Base-by-base conservation (phyloP, 495 filamentous ascomycete species). In the Beverwykella pulmonaria region DNA sequence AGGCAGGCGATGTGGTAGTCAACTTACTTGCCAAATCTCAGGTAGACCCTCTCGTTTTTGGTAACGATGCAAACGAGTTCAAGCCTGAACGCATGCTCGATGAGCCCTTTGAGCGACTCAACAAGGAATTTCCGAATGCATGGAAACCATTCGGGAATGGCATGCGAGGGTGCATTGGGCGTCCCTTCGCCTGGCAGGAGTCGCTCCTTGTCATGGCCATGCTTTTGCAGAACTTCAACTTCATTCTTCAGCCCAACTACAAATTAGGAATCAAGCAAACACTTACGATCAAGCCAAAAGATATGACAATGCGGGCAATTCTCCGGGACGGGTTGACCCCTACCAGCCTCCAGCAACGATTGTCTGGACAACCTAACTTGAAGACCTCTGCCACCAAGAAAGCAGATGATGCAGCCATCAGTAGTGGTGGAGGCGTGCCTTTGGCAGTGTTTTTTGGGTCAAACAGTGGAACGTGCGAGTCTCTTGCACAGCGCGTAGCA, bases 381-480 rank as follows among this genome's bases (percentile, higher is more conserved):
- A 53, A 25, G 7, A 20, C 26, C 15, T 53, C 2, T 1, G 10
- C n/a, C 23, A 23, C 14, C 4, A 23, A 44, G 27, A 55, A 57
- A 20, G 23, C 27, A 14, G 32, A 20, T 12, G 25, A 57, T 44
- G 9, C 39, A 20, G 15, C 19, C 5, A 14, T 1, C 5, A 10
- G 49, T 29, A 30, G 56, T 23, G 72, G 59, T 1, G 65, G 62
- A n/a, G 70, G 76, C 8, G 81, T 79, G 59, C 79, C 75, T 0
- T 81, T 91, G 73, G 83, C 81, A 36, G 84, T 91, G 17, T 81
- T 86, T 39, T 90, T 85, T 62, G 88, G 88, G 20, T 88, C 86
- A n/a, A 90, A 91, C 63, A 85, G 84, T 1, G 88, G 88, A 2
- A 91, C 88, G n/a, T 91, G 88, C 70, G 86, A 90, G 71, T 77